A percentile compares a stretch with the other conserved stretches of the same genome.
These are phyloP conservation scores for Centrapalus pauciflorus DNA, from an alignment of 129 eudicot genomes.

Conservation along the genomic window DNA sequence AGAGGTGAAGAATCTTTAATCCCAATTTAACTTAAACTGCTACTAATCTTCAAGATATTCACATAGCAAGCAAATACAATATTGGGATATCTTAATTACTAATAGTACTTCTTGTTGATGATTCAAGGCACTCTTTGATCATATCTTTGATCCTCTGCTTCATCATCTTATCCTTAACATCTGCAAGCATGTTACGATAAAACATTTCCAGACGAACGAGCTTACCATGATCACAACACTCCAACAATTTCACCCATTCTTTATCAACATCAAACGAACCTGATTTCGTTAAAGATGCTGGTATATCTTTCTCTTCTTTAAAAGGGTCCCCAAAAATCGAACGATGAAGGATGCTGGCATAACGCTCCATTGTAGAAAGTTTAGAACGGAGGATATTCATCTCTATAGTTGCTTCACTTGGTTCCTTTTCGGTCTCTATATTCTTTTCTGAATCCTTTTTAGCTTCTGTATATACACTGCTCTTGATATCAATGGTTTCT, in stretches of 20 bases:
- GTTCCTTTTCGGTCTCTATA: slow-evolving; percentile 27
- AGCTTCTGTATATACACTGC: neutral
- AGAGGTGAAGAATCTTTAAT: neutral
- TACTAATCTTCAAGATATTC: neutral
- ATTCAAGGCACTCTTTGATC: slow-evolving; percentile 50
- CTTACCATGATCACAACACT: slow-evolving; percentile 47
- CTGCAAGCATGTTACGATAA: slow-evolving; percentile 59
- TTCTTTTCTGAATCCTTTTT: slow-evolving; percentile 23
- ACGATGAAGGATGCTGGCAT: slow-evolving; percentile 79
- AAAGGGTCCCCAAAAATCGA: slow-evolving; percentile 69
- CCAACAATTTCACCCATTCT: slow-evolving; percentile 86
- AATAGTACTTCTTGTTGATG: slow-evolving; percentile 19
- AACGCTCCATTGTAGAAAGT: slow-evolving; percentile 47
- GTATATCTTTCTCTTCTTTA: slow-evolving; percentile 49
- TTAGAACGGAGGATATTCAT: slow-evolving; percentile 39
- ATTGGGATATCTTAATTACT: neutral
- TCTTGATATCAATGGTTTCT: neutral
- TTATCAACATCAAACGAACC: slow-evolving; percentile 53
- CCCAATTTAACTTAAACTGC: neutral
- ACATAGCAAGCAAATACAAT: neutral
- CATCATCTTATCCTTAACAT: slow-evolving; percentile 76
- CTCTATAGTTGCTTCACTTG: slow-evolving; percentile 42
- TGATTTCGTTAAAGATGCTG: slow-evolving; percentile 30
- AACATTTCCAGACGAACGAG: slow-evolving; percentile 70
- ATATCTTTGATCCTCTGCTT: slow-evolving; percentile 65